phyloP scores from a whole-genome alignment of 2,329 filamentous ascomycete species.

The Monilinia aucupariae region DNA sequence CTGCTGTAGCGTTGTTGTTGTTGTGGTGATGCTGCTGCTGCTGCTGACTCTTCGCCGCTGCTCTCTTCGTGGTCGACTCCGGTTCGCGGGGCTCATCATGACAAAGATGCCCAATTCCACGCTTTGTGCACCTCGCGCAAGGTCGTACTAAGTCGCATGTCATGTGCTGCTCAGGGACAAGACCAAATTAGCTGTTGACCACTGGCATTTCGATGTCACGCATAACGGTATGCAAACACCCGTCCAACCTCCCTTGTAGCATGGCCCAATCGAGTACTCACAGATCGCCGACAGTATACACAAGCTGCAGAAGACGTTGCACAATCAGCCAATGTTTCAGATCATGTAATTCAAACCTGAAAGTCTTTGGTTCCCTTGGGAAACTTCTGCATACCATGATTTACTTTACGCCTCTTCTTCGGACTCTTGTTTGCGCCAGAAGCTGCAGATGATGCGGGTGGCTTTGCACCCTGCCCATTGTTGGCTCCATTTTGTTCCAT shows the following conservation, averaged over 20 bases:
- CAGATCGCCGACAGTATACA: constrained; percentile 85
- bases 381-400: constrained; percentile 62
- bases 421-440: constrained; percentile 49
- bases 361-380: constrained; percentile 24
- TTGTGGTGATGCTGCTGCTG: constrained; percentile 39
- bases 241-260: constrained; percentile 24
- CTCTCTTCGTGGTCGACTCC: constrained; percentile 62
- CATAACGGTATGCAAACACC: constrained; percentile 32
- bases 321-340: constrained; percentile 34
- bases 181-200: constrained; percentile 35
- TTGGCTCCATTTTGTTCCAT: constrained; percentile 36
- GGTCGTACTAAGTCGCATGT: constrained; percentile 78
- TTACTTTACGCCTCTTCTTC: constrained; percentile 84
- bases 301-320: constrained; percentile 58
- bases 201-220: constrained; percentile 33
- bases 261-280: constrained; percentile 51
- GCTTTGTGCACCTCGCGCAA: constrained; percentile 95
- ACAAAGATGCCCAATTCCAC: constrained; percentile 96
- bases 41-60: constrained; percentile 54
- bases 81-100: constrained; percentile 93
- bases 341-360: constrained; percentile 21
- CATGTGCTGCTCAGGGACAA: constrained; percentile 62
- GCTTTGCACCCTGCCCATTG: constrained; percentile 34
- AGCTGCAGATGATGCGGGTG: constrained; percentile 33
- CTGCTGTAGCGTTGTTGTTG: constrained; percentile 45